Evolutionary conservation across 75 land plant species (phyloP).

Genomic region (Ceratopteris richardii): DNA sequence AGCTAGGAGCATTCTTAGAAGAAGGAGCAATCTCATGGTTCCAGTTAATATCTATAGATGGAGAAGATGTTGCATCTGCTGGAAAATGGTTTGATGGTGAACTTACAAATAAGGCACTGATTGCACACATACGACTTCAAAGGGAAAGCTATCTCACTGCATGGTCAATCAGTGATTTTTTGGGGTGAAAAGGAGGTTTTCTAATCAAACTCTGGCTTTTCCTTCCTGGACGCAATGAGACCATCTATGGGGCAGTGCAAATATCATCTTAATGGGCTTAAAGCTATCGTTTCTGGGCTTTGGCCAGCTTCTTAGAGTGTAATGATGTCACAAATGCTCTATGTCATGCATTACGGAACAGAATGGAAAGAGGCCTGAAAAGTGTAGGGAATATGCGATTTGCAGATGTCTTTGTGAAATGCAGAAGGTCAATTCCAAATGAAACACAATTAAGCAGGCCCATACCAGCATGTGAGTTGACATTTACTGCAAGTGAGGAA

Average conservation of each 20-base stretch:
- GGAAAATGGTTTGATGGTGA: slow-evolving; percentile 30
- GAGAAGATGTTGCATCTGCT: slow-evolving; percentile 16
- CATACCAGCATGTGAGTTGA: slow-evolving; percentile 61
- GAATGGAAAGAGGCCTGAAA: slow-evolving; percentile 73
- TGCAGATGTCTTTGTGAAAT: slow-evolving; percentile 85
- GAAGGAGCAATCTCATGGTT: slow-evolving; percentile 97
- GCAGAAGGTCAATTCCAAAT: slow-evolving; percentile 26
- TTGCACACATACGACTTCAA: slow-evolving; percentile 74
- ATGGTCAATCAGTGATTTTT: slow-evolving; percentile 70
- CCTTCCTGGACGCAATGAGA: slow-evolving; percentile 73
- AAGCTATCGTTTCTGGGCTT: slow-evolving; percentile 74
- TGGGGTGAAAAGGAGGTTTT: slow-evolving; percentile 28
- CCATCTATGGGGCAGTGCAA: slow-evolving; percentile 41
- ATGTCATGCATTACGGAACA: slow-evolving; percentile 78
- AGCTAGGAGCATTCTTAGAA: too few species aligned
- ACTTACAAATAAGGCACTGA: slow-evolving; percentile 19
- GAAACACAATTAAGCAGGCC: slow-evolving; percentile 57
- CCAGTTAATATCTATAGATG: slow-evolving; percentile 74
- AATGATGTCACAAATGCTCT: slow-evolving; percentile 78
- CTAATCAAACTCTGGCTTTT: slow-evolving; percentile 89
- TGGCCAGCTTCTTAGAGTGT: slow-evolving; percentile 80
- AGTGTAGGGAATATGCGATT: slow-evolving; percentile 72
- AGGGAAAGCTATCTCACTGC: slow-evolving; percentile 75
- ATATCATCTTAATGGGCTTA: slow-evolving; percentile 47
- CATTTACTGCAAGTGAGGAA: slow-evolving; percentile 87